Conservation (phyloP, 1,284 basidiomycete species). For the Apiotrichum veenhuisii region DNA sequence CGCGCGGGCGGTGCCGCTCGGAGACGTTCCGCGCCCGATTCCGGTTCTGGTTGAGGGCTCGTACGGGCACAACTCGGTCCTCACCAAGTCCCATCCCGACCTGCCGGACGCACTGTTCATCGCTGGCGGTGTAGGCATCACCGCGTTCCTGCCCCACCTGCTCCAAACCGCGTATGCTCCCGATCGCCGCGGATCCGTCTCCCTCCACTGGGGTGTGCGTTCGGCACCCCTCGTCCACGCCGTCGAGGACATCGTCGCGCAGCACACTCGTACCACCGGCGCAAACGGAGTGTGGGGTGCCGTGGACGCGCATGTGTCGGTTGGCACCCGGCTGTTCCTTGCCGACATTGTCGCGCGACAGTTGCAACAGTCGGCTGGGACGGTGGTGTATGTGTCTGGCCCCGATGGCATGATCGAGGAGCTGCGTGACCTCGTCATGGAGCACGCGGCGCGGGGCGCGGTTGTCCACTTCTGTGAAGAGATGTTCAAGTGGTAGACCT, state of each 20-base stretch:
- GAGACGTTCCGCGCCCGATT: not conserved
- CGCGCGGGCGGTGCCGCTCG: not conserved
- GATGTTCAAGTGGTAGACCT: too few species aligned
- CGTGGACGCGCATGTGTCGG: not conserved
- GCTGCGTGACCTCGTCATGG: too few species aligned
- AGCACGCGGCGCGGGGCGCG: too few species aligned
- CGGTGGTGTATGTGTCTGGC: too few species aligned
- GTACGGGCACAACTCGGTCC: slow-evolving; percentile 24
- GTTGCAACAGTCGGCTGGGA: not conserved
- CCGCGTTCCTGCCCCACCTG: slow-evolving; percentile 22
- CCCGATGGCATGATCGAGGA: too few species aligned
- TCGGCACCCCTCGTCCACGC: not conserved
- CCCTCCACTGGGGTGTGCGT: not conserved
- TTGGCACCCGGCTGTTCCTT: not conserved
- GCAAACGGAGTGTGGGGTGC: not conserved
- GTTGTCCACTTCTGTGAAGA: too few species aligned
- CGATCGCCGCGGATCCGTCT: not conserved
- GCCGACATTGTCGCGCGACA: not conserved
- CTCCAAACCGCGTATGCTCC: too few species aligned
- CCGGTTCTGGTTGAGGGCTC: slow-evolving; percentile 33
- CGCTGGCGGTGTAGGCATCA: slow-evolving; percentile 33
- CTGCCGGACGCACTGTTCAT: slow-evolving; percentile 17
- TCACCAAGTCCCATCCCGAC: slow-evolving; percentile 18
- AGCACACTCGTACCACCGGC: not conserved
- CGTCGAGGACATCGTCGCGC: not conserved